Evolutionary conservation across 2,329 filamentous ascomycete species (phyloP).

Genomic region (Aspergillus texensis): DNA sequence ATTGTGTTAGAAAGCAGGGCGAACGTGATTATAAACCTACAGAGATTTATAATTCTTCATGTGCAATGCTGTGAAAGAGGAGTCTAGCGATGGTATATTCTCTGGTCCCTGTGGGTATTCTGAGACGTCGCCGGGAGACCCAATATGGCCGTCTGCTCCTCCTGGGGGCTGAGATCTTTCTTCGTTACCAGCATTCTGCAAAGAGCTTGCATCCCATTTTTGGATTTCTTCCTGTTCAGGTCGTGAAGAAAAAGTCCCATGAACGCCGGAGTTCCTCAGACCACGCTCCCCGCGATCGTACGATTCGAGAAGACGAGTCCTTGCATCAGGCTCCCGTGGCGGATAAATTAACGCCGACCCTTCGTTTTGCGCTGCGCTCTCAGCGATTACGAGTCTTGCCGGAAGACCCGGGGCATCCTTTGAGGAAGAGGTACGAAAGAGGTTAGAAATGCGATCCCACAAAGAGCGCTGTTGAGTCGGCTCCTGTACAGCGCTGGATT

Average conservation of each 20-base stretch:
- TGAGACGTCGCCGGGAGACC: constrained; percentile 37
- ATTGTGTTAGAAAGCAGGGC: neutral
- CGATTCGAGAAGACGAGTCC: constrained; percentile 43
- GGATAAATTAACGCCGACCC: neutral
- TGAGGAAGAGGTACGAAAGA: constrained; percentile 29
- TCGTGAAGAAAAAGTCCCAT: constrained; percentile 76
- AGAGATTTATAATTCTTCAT: constrained; percentile 73
- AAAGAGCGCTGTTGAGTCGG: constrained; percentile 30
- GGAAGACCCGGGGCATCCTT: constrained; percentile 17
- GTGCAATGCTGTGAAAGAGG: constrained; percentile 71
- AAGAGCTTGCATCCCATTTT: constrained; percentile 32
- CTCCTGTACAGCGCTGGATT: constrained; percentile 27
- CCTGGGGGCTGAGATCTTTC: constrained; percentile 35
- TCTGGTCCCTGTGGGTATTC: constrained; percentile 58
- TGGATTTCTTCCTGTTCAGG: constrained; percentile 60
- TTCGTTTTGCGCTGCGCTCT: constrained; percentile 13
- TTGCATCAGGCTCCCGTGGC: constrained; percentile 31
- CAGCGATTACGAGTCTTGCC: constrained; percentile 8
- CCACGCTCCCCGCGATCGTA: constrained; percentile 43
- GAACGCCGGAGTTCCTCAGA: constrained; percentile 56
- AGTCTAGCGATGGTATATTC: constrained; percentile 69
- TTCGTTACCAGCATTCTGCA: constrained; percentile 28
- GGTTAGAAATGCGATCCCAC: constrained; percentile 34
- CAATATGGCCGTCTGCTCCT: constrained; percentile 2
- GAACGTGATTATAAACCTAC: constrained; percentile 52